phyloP scores from a whole-genome alignment of 2,329 filamentous ascomycete species.

The Claviceps fusiformis region DNA sequence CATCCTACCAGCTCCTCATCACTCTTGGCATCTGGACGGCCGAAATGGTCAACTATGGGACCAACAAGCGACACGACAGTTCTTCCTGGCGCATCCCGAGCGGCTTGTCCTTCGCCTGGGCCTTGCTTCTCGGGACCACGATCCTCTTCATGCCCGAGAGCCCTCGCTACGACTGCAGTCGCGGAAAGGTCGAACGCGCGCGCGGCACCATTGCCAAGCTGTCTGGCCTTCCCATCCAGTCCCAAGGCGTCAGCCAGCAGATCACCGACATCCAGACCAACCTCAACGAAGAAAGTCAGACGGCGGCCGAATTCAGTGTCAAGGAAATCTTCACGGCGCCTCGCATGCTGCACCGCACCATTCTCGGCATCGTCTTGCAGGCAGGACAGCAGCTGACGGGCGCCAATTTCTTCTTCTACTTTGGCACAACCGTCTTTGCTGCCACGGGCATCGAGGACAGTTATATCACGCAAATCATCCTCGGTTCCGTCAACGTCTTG shows the following conservation, averaged over 20 bases:
- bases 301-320: constrained; percentile 33
- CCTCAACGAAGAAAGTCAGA: constrained; percentile 31
- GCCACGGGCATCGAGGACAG: constrained; percentile 51
- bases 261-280: constrained; percentile 39
- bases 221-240: constrained; percentile 26
- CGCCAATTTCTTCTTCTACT: constrained; percentile 57
- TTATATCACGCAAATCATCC: constrained; percentile 55
- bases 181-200: constrained; percentile 33
- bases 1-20: constrained; percentile 55
- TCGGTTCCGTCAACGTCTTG: constrained; percentile 52
- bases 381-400: constrained; percentile 56
- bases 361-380: constrained; percentile 49
- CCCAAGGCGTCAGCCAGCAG: constrained; percentile 29
- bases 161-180: constrained; percentile 36
- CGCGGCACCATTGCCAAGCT: constrained; percentile 33
- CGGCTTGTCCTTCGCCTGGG: constrained; percentile 42
- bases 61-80: constrained; percentile 29
- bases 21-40: constrained; percentile 51
- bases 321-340: constrained; percentile 54
- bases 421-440: constrained; percentile 51
- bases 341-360: constrained; percentile 49
- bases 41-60: constrained; percentile 49
- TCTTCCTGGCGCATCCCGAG: constrained; percentile 51
- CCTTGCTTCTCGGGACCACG: constrained; percentile 33
- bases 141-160: constrained; percentile 42